Conservation (phyloP, 2,329 filamentous ascomycete genomes). For the Penicillium sp. region DNA sequence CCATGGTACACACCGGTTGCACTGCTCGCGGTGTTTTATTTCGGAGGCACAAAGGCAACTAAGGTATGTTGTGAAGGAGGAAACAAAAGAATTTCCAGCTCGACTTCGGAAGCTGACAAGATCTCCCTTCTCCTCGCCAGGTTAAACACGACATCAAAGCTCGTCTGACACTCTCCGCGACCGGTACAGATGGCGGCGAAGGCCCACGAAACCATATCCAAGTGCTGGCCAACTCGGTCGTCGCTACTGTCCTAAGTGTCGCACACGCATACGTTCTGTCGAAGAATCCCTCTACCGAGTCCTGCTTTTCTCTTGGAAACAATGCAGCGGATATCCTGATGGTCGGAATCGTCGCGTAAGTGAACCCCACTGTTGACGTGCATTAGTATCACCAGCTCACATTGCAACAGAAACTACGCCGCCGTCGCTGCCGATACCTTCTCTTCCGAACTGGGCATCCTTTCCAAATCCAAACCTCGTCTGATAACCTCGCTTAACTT, state of each 20-base stretch:
- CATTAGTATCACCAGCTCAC: not conserved
- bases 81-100: not conserved
- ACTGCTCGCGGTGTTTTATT: conserved; percentile 80
- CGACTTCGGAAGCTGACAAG: not conserved
- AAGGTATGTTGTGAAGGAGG: conserved; percentile 57
- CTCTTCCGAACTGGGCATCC: conserved; percentile 90
- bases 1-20: conserved; percentile 92
- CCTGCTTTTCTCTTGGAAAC: conserved; percentile 43
- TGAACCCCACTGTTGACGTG: not conserved
- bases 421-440: conserved; percentile 92
- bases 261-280: conserved; percentile 50
- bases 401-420: conserved; percentile 68
- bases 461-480: conserved; percentile 72
- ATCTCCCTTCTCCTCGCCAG: conserved; percentile 43
- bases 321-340: conserved; percentile 38
- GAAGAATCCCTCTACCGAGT: conserved; percentile 10
- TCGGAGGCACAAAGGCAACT: conserved; percentile 79
- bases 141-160: conserved; percentile 87
- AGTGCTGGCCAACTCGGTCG: conserved; percentile 84
- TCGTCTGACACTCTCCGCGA: conserved; percentile 73
- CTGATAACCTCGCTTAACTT: conserved; percentile 80
- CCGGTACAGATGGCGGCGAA: conserved; percentile 72
- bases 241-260: conserved; percentile 67
- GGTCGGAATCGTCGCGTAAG: conserved; percentile 44
- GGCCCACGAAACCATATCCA: conserved; percentile 82